These are phyloP conservation scores for Arthroderma sp. DNA, from an alignment of 2,329 filamentous ascomycete species.

Conservation along the genomic window DNA sequence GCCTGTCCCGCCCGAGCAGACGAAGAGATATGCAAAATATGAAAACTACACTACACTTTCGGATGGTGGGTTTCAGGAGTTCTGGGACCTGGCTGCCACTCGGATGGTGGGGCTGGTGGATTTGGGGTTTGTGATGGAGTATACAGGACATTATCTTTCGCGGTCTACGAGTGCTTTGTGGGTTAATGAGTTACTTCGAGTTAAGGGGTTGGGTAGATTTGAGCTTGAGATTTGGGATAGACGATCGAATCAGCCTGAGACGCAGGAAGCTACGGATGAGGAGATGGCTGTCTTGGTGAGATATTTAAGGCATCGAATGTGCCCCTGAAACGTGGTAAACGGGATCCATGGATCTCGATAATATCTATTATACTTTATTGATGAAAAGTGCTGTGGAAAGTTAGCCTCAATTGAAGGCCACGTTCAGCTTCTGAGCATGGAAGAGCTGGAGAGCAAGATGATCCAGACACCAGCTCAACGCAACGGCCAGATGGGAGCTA, in stretches of 20 bases:
- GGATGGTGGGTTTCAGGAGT: slow-evolving; percentile 4
- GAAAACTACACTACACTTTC: slow-evolving; percentile 5
- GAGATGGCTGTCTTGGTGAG: slow-evolving; percentile 2
- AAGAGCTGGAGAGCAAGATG: too few relatives aligned
- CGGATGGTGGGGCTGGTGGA: slow-evolving; percentile 4
- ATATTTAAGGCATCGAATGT: slow-evolving; percentile 3
- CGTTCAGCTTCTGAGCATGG: too few relatives aligned
- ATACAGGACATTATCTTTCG: slow-evolving; percentile 6
- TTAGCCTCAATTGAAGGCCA: too few relatives aligned
- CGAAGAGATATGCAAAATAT: slow-evolving; percentile 2
- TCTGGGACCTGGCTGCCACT: slow-evolving; percentile 5
- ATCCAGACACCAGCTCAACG: too few relatives aligned
- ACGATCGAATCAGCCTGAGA: not conserved
- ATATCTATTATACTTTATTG: too few relatives aligned
- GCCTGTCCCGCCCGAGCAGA: not conserved
- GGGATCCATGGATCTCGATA: too few relatives aligned
- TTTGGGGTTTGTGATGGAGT: slow-evolving; percentile 7
- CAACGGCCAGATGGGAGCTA: too few relatives aligned
- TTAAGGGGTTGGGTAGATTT: slow-evolving; percentile 4
- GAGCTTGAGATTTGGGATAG: slow-evolving; percentile 4
- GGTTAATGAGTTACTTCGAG: slow-evolving; percentile 3
- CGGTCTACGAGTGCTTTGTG: slow-evolving; percentile 4
- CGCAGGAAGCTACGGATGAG: not conserved
- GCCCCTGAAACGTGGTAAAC: not conserved
- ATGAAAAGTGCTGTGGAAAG: too few relatives aligned